phyloP scores from a whole-genome alignment of 1,139 yeast genomes.

The Yamadazyma buinensis region DNA sequence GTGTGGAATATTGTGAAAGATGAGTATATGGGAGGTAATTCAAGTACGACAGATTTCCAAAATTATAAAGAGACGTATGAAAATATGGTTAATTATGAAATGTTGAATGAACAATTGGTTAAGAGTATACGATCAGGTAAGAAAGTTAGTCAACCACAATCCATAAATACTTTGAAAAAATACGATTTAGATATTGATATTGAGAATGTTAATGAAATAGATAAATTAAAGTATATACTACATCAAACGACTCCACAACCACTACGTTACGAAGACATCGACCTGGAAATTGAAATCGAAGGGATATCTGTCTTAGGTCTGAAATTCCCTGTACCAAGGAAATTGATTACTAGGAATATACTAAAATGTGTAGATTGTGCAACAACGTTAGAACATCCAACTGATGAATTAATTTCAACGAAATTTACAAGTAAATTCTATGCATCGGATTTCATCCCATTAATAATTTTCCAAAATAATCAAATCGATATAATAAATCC shows the following conservation, averaged over 20 bases:
- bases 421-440: constrained; percentile 28
- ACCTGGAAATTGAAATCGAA: neutral
- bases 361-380: constrained; percentile 28
- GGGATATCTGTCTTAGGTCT: constrained; percentile 1
- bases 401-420: constrained; percentile 24
- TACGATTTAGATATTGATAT: constrained; percentile 10
- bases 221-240: constrained; percentile 1
- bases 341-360: constrained; percentile 22
- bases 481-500: constrained; percentile 31
- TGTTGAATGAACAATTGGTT: constrained; percentile 8
- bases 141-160: constrained; percentile 10
- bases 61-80: constrained; percentile 1
- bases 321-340: constrained; percentile 22
- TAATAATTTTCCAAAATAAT: constrained; percentile 14
- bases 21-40: constrained; percentile 7
- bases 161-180: constrained; percentile 12
- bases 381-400: constrained; percentile 23
- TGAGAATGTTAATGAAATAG: constrained; percentile 4
- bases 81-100: constrained; percentile 8
- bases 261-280: neutral
- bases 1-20: constrained; percentile 26
- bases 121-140: constrained; percentile 11
- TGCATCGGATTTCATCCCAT: constrained; percentile 35
- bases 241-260: neutral
- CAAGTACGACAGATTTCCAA: constrained; percentile 1